A percentile compares a stretch with the other conserved stretches of the same genome.
phyloP scores from a whole-genome alignment of 75 land plant species.

The Picea sitchensis region DNA sequence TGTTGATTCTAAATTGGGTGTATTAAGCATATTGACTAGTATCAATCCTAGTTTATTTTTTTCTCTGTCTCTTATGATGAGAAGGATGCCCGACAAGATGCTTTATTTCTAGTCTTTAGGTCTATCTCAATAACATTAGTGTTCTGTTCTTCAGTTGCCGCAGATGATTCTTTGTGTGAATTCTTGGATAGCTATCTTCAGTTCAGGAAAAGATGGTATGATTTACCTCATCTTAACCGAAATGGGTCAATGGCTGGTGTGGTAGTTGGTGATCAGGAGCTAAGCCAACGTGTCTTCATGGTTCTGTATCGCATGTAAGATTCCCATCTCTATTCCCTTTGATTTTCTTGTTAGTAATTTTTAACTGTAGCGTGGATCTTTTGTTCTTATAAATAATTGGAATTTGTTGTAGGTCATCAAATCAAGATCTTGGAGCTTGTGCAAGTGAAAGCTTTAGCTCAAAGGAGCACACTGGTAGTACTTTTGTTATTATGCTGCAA shows the following conservation, averaged over 20 bases:
- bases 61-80: neutral
- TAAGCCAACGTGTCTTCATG: conserved; percentile 92
- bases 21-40: neutral
- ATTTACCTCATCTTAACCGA: conserved; percentile 50
- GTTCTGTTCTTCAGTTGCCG: conserved; percentile 56
- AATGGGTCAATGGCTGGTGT: conserved; percentile 66
- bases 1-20: neutral
- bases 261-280: conserved; percentile 81
- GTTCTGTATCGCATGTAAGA: conserved; percentile 80
- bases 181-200: conserved; percentile 91
- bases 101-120: neutral
- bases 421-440: conserved; percentile 61
- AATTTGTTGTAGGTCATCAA: conserved; percentile 59
- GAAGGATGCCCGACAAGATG: neutral
- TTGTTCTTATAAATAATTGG: neutral
- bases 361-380: neutral
- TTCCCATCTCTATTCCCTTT: neutral
- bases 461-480: conserved; percentile 71
- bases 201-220: conserved; percentile 92
- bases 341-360: neutral
- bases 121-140: neutral
- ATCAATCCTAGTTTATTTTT: conserved; percentile 3
- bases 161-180: conserved; percentile 56
- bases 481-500: neutral
- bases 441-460: conserved; percentile 58